A percentile compares a stretch with the other conserved stretches of the same genome.
phyloP scores from a whole-genome alignment of 345 rosid species.

The Euphorbia peplus region DNA sequence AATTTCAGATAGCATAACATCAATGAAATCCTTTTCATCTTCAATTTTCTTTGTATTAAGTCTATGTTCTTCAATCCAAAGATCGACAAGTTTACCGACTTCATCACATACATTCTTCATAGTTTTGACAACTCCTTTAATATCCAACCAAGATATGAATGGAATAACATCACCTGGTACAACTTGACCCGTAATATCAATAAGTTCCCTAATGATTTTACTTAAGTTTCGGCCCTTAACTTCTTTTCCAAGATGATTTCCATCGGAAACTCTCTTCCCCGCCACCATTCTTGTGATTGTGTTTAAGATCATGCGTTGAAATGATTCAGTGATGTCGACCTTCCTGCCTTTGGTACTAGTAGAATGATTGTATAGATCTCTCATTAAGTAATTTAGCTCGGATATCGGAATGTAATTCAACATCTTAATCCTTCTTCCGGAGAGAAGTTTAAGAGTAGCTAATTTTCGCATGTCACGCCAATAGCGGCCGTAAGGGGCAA shows the following conservation, averaged over 20 bases:
- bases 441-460: conserved; percentile 9
- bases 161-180: conserved; percentile 29
- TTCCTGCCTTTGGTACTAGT: not conserved
- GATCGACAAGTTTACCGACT: conserved; percentile 22
- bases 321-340: conserved; percentile 1
- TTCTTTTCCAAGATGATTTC: not conserved
- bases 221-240: conserved; percentile 20
- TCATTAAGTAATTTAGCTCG: conserved; percentile 14
- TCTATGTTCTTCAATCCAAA: conserved; percentile 34
- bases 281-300: conserved; percentile 19
- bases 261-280: conserved; percentile 20
- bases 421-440: conserved; percentile 15
- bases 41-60: not conserved
- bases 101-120: conserved; percentile 19
- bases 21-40: conserved; percentile 5
- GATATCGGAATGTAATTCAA: conserved; percentile 18
- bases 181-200: conserved; percentile 3
- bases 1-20: conserved; percentile 19
- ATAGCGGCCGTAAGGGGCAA: conserved; percentile 4
- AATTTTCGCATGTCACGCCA: conserved; percentile 25
- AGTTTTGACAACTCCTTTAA: conserved; percentile 10
- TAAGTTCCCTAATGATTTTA: conserved; percentile 23
- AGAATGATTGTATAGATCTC: conserved; percentile 3
- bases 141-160: conserved; percentile 24
- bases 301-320: conserved; percentile 11